Base-by-base conservation (phyloP, 208 protist genomes). In the Herpetomonas samuelpessoai region DNA sequence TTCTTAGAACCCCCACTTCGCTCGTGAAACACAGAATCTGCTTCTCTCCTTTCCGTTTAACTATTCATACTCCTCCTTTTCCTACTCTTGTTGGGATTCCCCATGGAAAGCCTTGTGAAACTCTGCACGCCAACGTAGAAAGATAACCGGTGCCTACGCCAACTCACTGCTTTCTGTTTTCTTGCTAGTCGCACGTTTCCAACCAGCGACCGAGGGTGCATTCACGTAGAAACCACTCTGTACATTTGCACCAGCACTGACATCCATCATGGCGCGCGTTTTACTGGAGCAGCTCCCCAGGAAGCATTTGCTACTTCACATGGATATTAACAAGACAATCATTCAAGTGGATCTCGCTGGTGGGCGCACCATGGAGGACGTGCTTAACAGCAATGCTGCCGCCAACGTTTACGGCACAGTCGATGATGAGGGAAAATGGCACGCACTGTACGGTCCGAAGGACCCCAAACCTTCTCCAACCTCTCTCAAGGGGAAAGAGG, bases 311-410 rank as follows among this genome's bases (percentile, higher is more conserved):
- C 71, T 96, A 3, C 74, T 96, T 14, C 86, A 96, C 62, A 88
- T 96, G 79, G 90, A 96, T 50, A 89, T 96, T 44, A 96, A 96
- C 69, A 88, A 84, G 49, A 96, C 90, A 16, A 93, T 96, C 54
- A 91, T 96, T 49, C 85, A 92, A 68, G 50, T 88, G 0, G 90
- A 96, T 63, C 65, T 68, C 26, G 81, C 90, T 7, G 90, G 86
- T 12, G 85, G 85, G 1, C 54, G 81, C 22, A 91, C 76, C 0
- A 57, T 92, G 30, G 86, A 92, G 26, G 86, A 96, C 68, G 83
- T 92, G 1, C 59, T 96, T 1, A 93, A 96, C 60, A 92, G 86
- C 62, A 96, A 96, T 47, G 74, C 78, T 28, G 86, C 90, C 6
- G 81, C 80, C 2, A 92, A 88, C 65, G 86, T 91, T 0, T 86